Evolutionary conservation across 805 yeast species (phyloP).

Genomic region (Priceomyces fermenticarens): DNA sequence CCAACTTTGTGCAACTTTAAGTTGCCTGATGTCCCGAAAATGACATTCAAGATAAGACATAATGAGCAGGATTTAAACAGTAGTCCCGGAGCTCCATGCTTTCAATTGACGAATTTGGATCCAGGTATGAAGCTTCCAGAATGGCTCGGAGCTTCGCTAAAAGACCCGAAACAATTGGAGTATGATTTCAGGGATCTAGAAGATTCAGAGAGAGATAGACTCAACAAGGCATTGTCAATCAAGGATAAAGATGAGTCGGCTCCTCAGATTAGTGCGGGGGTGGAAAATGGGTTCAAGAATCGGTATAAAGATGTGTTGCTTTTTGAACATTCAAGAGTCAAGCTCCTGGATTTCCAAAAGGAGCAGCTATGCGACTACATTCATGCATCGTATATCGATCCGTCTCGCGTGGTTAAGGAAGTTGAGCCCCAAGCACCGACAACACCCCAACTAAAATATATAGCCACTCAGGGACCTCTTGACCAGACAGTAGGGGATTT

Average conservation of each 20-base stretch:
- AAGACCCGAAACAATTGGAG: constrained; percentile 15
- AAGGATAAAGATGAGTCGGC: constrained; percentile 14
- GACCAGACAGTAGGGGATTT: constrained; percentile 73
- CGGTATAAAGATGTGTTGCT: constrained; percentile 88
- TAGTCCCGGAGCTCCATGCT: constrained; percentile 7
- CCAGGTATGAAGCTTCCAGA: constrained; percentile 40
- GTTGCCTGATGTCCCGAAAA: constrained; percentile 42
- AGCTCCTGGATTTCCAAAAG: constrained; percentile 30
- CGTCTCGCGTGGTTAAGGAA: constrained; percentile 6
- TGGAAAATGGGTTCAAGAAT: constrained; percentile 78
- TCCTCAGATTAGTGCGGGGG: constrained; percentile 64
- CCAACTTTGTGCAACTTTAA: constrained; percentile 51
- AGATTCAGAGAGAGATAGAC: constrained; percentile 62
- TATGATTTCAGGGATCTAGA: constrained; percentile 63
- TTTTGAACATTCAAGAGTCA: constrained; percentile 81
- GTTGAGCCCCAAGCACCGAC: constrained; percentile 4
- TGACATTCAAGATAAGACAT: constrained; percentile 41
- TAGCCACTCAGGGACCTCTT: constrained; percentile 91
- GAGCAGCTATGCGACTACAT: constrained; percentile 55
- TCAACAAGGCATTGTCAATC: constrained; percentile 38
- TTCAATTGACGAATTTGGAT: constrained; percentile 28
- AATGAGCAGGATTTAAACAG: constrained; percentile 47
- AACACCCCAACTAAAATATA: constrained; percentile 26
- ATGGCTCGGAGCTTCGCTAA: constrained; percentile 20
- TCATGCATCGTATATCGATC: constrained; percentile 72